These are phyloP conservation scores for Potentilla sterilis DNA, from an alignment of 306 rosid genomes.

Conservation along the genomic window DNA sequence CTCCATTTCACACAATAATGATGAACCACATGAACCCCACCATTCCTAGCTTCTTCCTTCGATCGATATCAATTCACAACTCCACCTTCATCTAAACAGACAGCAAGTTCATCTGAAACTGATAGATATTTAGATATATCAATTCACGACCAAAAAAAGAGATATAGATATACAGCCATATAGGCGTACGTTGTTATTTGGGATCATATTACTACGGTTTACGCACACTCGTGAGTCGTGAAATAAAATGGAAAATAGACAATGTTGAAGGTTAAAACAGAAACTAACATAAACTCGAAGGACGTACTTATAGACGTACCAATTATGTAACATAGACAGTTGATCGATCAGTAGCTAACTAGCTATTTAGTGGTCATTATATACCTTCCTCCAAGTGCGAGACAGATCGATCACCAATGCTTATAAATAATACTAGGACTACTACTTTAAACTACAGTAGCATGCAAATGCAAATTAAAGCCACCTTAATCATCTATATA, in stretches of 20 bases:
- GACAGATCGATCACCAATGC: constrained; percentile 38
- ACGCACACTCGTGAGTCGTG: neutral
- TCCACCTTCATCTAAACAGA: neutral
- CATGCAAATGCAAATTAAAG: constrained; percentile 43
- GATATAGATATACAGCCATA: no score
- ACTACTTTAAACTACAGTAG: constrained; percentile 31
- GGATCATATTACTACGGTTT: neutral
- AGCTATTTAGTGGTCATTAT: constrained; percentile 40
- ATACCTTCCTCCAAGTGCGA: constrained; percentile 34
- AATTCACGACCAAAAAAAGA: no score
- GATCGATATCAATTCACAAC: constrained; percentile 1
- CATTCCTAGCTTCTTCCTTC: neutral
- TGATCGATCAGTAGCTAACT: neutral
- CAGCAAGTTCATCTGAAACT: neutral
- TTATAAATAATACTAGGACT: neutral
- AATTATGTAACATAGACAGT: neutral
- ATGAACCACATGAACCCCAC: constrained; percentile 40
- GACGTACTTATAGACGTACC: neutral
- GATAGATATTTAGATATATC: neutral
- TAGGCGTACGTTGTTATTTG: neutral
- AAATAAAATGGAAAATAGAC: neutral
- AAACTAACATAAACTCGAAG: neutral
- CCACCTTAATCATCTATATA: neutral
- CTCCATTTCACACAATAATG: neutral
- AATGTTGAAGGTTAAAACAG: neutral